phyloP scores from a whole-genome alignment of 129 eudicot genomes.

The Mikania micrantha region DNA sequence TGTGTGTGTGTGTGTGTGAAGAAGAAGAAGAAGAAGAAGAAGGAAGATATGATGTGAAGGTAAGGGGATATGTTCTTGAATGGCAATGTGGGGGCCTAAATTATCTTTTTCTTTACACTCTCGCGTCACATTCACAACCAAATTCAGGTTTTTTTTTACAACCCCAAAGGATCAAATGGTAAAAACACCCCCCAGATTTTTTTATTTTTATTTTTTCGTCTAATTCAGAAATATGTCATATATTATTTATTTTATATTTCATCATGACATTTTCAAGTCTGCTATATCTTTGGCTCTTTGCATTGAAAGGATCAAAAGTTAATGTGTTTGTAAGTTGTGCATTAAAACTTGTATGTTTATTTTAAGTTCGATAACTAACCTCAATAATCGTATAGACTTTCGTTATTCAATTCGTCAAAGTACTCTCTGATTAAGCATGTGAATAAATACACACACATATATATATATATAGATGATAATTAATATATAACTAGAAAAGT shows the following conservation, averaged over 20 bases:
- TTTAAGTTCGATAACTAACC: slow-evolving; percentile 2
- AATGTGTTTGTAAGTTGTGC: slow-evolving; percentile 4
- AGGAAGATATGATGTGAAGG: slow-evolving; percentile 32
- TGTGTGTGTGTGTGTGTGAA: not conserved
- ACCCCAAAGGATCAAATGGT: slow-evolving; percentile 23
- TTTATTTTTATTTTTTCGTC: not conserved
- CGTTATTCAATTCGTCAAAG: not conserved
- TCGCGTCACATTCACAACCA: slow-evolving; percentile 31
- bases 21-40: slow-evolving; percentile 11
- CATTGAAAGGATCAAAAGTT: slow-evolving; percentile 20
- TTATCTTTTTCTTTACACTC: slow-evolving; percentile 25
- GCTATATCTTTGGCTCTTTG: slow-evolving; percentile 14
- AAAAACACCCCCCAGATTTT: not conserved
- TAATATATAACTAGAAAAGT: no score
- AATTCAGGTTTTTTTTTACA: slow-evolving; percentile 19
- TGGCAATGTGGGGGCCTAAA: slow-evolving; percentile 20
- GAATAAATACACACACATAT: no score
- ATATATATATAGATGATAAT: no score
- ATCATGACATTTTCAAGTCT: slow-evolving; percentile 20
- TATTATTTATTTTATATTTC: not conserved
- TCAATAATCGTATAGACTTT: not conserved
- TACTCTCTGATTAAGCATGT: not conserved
- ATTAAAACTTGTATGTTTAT: not conserved
- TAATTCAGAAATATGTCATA: not conserved
- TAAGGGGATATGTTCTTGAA: slow-evolving; percentile 33